Evolutionary conservation across 2,329 filamentous ascomycete species (phyloP), one percentile per base, ranked within the genome.

Genomic region (Paraconiothyrium sp.): DNA sequence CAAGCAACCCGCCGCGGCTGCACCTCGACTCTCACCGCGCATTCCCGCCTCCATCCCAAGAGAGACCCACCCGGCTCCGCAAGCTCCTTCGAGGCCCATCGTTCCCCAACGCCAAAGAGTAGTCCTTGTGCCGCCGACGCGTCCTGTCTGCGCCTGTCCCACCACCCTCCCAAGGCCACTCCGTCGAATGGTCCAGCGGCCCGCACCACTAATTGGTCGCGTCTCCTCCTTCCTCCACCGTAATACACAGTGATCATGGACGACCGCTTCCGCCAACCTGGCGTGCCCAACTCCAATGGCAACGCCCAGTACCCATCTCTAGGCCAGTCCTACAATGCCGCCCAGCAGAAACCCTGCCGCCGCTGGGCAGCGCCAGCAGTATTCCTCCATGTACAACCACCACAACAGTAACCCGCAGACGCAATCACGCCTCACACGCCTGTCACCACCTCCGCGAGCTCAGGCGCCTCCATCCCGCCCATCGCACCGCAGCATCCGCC

Each of bases 371-470:
- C 63, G 69, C 66, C 55, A 70, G 49, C 71, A 70, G 58, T 78
- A 69, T 59, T 64, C 73, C 37, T 70, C 72, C 55, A 52, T 76
- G 69, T 78, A 78, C 67, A 67, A 72, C 62, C 67, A 70, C 65
- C 67, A 70, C 48, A 59, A 72, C 62, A 77, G 74, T 70, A 77
- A 76, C 67, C 72, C 77, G 54, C 77, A 79, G 69, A 77, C 76
- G 66, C 76, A 57, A 71, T 78, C 63, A 74, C 75, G 58, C 71
- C 74, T 60, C 75, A 78, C 65, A 77, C 77, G 59, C 76, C 77
- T 59, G 70, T 72, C 57, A 69, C 74, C 27, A 74, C 72, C 57
- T 70, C 72, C 39, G 63, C 76, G 34, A 74, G 70, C 62, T 68
- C 71, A 35, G 70, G 63, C 54, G 69, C 68, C 44, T 68, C 71